A percentile compares a stretch with the other conserved stretches of the same genome.
These are phyloP conservation scores for Cutaneotrichosporon dermatis DNA, from an alignment of 1,284 basidiomycete species.

Conservation along the genomic window DNA sequence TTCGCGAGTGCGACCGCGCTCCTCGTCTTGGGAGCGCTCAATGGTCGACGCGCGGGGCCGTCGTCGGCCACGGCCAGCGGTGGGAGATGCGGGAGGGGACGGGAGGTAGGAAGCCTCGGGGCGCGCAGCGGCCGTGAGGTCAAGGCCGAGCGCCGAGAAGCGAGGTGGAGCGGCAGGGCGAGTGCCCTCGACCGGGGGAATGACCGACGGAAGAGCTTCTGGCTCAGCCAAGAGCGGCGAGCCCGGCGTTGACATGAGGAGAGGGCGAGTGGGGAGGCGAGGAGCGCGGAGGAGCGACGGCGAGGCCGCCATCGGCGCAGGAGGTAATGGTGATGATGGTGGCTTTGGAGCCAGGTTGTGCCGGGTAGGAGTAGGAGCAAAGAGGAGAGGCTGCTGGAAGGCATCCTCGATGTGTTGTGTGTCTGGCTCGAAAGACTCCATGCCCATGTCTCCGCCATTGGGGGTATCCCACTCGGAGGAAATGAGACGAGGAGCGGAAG, in stretches of 20 bases:
- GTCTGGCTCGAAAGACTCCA: background rate
- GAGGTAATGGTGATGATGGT: background rate
- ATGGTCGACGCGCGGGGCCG: background rate
- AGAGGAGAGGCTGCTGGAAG: background rate
- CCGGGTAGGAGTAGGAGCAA: background rate
- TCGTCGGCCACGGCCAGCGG: slow-evolving; percentile 1
- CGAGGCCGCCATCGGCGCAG: background rate
- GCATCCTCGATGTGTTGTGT: slow-evolving; percentile 1
- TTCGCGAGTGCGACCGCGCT: background rate
- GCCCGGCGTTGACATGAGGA: slow-evolving; percentile 1
- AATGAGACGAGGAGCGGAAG: background rate
- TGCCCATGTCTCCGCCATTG: background rate
- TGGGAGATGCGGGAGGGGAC: slow-evolving; percentile 2
- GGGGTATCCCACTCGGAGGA: background rate
- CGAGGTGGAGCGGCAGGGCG: slow-evolving; percentile 5
- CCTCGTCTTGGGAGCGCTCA: background rate
- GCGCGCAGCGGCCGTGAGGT: slow-evolving; percentile 1
- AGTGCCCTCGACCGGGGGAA: slow-evolving; percentile 5
- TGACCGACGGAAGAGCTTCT: background rate
- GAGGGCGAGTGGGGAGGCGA: slow-evolving; percentile 3
- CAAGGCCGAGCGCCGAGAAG: slow-evolving; percentile 18
- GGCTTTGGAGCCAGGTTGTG: background rate
- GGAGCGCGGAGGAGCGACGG: slow-evolving; percentile 7
- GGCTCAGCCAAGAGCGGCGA: background rate
- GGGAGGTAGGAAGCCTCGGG: background rate